These are phyloP conservation scores for Puccinellia tenuiflora DNA, from an alignment of 176 grass and related monocot species.

Conservation along the genomic window DNA sequence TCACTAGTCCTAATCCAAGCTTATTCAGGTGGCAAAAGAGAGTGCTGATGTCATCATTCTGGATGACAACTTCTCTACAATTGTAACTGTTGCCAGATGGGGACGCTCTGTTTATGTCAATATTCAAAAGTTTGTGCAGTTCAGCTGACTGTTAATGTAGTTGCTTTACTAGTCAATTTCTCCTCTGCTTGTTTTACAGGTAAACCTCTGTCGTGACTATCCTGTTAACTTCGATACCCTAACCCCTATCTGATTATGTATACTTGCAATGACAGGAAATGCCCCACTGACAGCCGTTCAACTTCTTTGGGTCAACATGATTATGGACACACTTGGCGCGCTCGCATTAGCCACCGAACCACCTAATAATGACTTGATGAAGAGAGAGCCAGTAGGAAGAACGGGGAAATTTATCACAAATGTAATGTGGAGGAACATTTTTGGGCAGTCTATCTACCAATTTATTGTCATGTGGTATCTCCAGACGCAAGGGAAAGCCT, in stretches of 20 bases:
- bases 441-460: constrained; percentile 84
- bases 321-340: constrained; percentile 96
- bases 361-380: constrained; percentile 82
- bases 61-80: constrained; percentile 98
- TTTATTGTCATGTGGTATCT: constrained; percentile 91
- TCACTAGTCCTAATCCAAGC: constrained; percentile 21
- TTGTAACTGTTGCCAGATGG: constrained; percentile 94
- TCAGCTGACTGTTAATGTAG: constrained; percentile 95
- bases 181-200: constrained; percentile 93
- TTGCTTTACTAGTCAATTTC: constrained; percentile 89
- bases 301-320: constrained; percentile 99
- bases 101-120: constrained; percentile 96
- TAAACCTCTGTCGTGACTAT: background rate
- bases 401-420: constrained; percentile 90
- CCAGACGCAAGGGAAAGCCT: constrained; percentile 61
- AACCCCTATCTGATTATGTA: constrained; percentile 10
- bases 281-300: constrained; percentile 91
- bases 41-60: constrained; percentile 99
- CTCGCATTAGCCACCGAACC: constrained; percentile 91
- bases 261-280: constrained; percentile 56
- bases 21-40: constrained; percentile 94
- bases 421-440: constrained; percentile 97
- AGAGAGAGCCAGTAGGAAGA: constrained; percentile 85
- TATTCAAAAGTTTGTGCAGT: constrained; percentile 99
- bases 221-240: background rate